Evolutionary conservation across 2,329 filamentous ascomycete species (phyloP).

Genomic region (Neofusicoccum umdonicola): DNA sequence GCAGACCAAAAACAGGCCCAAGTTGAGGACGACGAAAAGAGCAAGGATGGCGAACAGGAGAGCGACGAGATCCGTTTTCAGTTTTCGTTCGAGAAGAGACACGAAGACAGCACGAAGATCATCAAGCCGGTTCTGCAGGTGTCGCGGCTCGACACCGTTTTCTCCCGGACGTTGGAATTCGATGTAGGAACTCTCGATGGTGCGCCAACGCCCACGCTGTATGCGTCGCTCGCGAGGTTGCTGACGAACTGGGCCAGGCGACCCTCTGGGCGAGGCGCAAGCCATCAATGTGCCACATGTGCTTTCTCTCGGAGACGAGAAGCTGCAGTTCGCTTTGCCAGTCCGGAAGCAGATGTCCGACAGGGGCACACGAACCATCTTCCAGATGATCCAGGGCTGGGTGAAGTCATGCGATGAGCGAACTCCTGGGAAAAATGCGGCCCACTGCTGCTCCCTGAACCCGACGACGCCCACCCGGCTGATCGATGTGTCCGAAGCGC

Average conservation of each 20-base stretch:
- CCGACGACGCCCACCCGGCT: constrained; percentile 8
- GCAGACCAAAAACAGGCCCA: not conserved
- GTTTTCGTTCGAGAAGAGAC: not conserved
- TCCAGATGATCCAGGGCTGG: not conserved
- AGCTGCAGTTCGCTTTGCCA: not conserved
- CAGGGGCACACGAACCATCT: constrained; percentile 1
- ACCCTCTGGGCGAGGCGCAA: not conserved
- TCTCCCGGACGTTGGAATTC: constrained; percentile 10
- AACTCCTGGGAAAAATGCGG: not conserved
- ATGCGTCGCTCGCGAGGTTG: not conserved
- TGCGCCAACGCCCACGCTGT: not conserved
- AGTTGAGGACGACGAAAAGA: not conserved
- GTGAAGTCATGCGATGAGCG: constrained; percentile 2
- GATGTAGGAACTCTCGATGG: not conserved
- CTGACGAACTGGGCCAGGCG: not conserved
- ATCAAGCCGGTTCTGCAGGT: not conserved
- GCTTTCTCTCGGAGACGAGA: not conserved
- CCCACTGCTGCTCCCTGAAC: not conserved
- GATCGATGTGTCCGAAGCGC: constrained; percentile 1
- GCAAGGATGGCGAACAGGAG: not conserved
- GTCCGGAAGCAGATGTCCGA: not conserved
- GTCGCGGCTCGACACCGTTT: not conserved
- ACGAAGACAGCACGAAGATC: not conserved
- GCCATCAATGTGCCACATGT: not conserved
- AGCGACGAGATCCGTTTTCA: constrained; percentile 2